These are phyloP conservation scores for Mayamaea pseudoterrestris DNA, from an alignment of 108 stramenopile species.

Conservation along the genomic window DNA sequence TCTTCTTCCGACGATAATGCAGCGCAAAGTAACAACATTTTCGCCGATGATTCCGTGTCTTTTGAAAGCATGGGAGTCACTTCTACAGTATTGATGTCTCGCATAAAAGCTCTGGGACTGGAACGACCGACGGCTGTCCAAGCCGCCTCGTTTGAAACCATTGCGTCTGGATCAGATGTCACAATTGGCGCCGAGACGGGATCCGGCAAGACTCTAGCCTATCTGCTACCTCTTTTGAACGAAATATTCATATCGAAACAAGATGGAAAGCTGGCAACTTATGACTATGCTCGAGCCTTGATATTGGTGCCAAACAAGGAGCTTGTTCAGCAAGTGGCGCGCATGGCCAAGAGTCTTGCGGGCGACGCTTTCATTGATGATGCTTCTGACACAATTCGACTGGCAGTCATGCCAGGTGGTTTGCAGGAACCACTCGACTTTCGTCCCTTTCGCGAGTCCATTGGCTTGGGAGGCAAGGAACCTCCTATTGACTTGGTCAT, in stretches of 20 bases:
- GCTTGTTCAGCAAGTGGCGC: constrained; percentile 71
- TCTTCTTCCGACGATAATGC: too few species aligned
- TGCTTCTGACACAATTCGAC: constrained; percentile 13
- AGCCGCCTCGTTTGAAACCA: constrained; percentile 40
- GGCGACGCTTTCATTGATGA: constrained; percentile 25
- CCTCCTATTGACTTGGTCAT: constrained; percentile 85
- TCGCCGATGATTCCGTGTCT: neutral
- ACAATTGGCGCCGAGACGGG: constrained; percentile 93
- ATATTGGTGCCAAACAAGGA: constrained; percentile 87
- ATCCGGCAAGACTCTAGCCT: constrained; percentile 92
- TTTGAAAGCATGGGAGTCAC: constrained; percentile 72
- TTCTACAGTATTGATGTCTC: constrained; percentile 44
- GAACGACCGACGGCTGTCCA: constrained; percentile 62
- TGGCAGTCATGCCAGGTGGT: constrained; percentile 77
- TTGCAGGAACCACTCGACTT: constrained; percentile 60
- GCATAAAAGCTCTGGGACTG: constrained; percentile 32
- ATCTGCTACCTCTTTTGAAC: constrained; percentile 74
- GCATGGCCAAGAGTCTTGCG: constrained; percentile 64
- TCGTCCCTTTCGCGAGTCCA: constrained; percentile 56
- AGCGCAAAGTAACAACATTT: too few species aligned
- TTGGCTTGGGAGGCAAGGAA: constrained; percentile 24
- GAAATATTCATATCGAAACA: neutral
- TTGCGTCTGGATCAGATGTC: constrained; percentile 31
- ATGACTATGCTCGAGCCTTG: constrained; percentile 66
- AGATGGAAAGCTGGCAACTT: constrained; percentile 18